A percentile compares a stretch with the other conserved stretches of the same genome.
Conservation (phyloP, 2,329 filamentous ascomycete species). For the Scleromitrula shiraiana region DNA sequence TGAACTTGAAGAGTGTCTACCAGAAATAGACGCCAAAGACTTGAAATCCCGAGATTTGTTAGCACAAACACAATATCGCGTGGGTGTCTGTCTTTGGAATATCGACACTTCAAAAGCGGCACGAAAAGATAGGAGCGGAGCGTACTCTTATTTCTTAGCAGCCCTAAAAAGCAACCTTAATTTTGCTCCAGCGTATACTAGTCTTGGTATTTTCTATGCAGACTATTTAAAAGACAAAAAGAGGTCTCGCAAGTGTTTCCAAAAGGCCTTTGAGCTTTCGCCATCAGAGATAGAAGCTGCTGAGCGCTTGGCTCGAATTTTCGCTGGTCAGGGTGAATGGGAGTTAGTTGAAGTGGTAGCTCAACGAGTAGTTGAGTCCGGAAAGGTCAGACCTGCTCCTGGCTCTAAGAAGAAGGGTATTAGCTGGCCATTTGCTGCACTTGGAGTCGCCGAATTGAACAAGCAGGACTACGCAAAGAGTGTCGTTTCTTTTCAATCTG, state of each 20-base stretch:
- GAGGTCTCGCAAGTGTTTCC: constrained; percentile 84
- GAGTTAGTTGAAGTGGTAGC: constrained; percentile 91
- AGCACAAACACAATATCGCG: constrained; percentile 76
- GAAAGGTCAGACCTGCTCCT: constrained; percentile 79
- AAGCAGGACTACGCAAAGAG: constrained; percentile 85
- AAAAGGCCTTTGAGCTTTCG: constrained; percentile 92
- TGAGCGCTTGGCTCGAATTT: constrained; percentile 74
- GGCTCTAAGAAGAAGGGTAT: constrained; percentile 89
- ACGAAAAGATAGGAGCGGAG: constrained; percentile 70
- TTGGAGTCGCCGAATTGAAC: constrained; percentile 91
- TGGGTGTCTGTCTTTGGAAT: constrained; percentile 84
- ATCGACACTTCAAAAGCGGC: constrained; percentile 65
- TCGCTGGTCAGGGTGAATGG: constrained; percentile 90
- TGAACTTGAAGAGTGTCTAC: constrained; percentile 64
- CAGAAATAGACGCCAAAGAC: constrained; percentile 54
- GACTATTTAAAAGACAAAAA: constrained; percentile 86
- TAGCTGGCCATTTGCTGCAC: constrained; percentile 91
- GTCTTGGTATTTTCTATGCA: constrained; percentile 80
- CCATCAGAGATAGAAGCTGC: constrained; percentile 79
- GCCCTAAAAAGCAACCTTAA: constrained; percentile 81
- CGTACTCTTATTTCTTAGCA: constrained; percentile 76
- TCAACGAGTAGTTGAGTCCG: constrained; percentile 87
- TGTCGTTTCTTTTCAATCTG: constrained; percentile 85
- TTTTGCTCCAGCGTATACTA: constrained; percentile 85
- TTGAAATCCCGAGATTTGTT: constrained; percentile 61